phyloP scores from a whole-genome alignment of 805 yeast genomes.

The Blastobotrys parvus region DNA sequence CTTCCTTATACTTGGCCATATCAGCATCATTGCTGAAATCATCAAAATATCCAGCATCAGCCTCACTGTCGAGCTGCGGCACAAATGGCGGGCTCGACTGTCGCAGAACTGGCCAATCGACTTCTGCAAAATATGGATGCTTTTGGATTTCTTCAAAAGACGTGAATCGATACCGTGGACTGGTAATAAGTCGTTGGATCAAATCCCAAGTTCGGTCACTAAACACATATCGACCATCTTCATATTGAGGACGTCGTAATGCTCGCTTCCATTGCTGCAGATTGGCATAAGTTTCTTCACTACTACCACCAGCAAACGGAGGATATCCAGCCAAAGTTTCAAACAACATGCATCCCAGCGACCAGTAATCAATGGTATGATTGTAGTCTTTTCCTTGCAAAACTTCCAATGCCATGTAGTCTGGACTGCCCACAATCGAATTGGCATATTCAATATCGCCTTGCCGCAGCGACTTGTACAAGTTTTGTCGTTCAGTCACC shows the following conservation, averaged over 20 bases:
- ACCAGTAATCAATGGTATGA: slow-evolving; percentile 97
- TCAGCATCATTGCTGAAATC: slow-evolving; percentile 94
- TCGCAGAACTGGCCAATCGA: slow-evolving; percentile 68
- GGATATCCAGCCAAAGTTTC: slow-evolving; percentile 96
- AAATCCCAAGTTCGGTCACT: slow-evolving; percentile 95
- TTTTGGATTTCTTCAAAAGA: slow-evolving; percentile 73
- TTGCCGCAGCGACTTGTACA: slow-evolving; percentile 66
- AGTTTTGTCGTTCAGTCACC: slow-evolving; percentile 76
- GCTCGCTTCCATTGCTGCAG: slow-evolving; percentile 88
- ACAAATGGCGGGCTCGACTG: slow-evolving; percentile 82
- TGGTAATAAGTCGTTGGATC: slow-evolving; percentile 69
- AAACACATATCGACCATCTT: slow-evolving; percentile 84
- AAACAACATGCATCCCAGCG: slow-evolving; percentile 92
- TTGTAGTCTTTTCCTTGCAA: slow-evolving; percentile 90
- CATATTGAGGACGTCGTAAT: slow-evolving; percentile 81
- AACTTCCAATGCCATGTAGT: slow-evolving; percentile 97
- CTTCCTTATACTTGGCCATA: slow-evolving; percentile 97
- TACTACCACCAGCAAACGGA: slow-evolving; percentile 88
- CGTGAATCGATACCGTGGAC: slow-evolving; percentile 65
- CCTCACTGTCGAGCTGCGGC: slow-evolving; percentile 93
- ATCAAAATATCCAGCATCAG: slow-evolving; percentile 98
- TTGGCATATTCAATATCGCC: slow-evolving; percentile 82
- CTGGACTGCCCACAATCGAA: slow-evolving; percentile 97
- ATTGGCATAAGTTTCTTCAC: slow-evolving; percentile 92
- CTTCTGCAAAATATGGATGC: slow-evolving; percentile 76